Base-by-base conservation (phyloP, 768 basidiomycete species). In the Scleroderma bovista region DNA sequence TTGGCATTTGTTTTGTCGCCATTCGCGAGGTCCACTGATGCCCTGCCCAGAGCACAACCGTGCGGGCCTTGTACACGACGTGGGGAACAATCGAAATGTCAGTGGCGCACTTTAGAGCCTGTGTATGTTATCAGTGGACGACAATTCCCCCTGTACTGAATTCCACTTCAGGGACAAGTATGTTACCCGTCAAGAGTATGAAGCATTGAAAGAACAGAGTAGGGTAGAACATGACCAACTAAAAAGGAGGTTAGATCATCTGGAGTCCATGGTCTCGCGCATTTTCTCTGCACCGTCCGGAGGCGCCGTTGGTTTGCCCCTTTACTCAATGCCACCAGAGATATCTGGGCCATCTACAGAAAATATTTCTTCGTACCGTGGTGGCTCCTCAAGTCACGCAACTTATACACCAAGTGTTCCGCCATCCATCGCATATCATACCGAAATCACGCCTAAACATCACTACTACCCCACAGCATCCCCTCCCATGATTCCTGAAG, bases 41-140 rank as follows among this genome's bases (percentile, higher is more conserved):
- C 51, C 55, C 52, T 57, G 47, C 59, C 53, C 33, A 88, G 89
- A 64, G 75, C 79, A 13, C 86, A 88, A 57, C 89, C 89, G 44
- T 93, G 89, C 67, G 80, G 83, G 13, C 88, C 88, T 12, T 93
- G 89, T 66, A 74, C 79, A 51, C 79, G 85, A 54, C 80, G 89
- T 63, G 86, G 86, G 54, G 89, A 93, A 71, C 81, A 84, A 68
- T 73, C 73, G 45, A 86, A 83, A 64, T 92, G 89, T 62, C 83
- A 86, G 60, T 93, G 89, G 89, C 80, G 84, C 63, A 78, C 85
- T 51, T 75, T 90, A 46, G 88, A 91, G 67, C 84, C 88, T 36
- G 78, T 84, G 84, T 91, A 72, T 69, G 86, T 72, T 45, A 67
- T 84, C 87, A 38, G 77, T 83, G 84, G 89, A 72, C 69, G 85